Evolutionary conservation across 768 basidiomycete genomes (phyloP).

Genomic region (Trametes maxima): DNA sequence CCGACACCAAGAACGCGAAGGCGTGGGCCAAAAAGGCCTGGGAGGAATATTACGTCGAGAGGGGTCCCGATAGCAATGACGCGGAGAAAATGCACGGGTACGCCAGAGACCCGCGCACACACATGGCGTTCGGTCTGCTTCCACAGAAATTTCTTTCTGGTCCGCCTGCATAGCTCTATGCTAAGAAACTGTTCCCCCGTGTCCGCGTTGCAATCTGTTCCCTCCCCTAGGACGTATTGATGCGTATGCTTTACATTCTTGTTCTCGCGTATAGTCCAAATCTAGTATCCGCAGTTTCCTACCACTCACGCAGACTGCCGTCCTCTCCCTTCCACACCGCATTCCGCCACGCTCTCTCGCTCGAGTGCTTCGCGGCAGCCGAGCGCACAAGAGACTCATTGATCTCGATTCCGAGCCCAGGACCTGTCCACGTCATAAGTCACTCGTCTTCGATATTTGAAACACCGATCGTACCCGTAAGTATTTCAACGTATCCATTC

Average conservation of each 20-base stretch:
- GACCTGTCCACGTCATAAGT: slow-evolving; percentile 35
- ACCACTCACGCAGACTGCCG: slow-evolving; percentile 59
- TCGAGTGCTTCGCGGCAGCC: slow-evolving; percentile 38
- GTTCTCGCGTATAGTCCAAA: no score
- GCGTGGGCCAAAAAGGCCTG: slow-evolving; percentile 17
- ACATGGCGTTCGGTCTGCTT: slow-evolving; percentile 18
- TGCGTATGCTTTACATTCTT: no score
- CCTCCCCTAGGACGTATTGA: no score
- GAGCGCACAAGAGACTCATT: slow-evolving; percentile 57
- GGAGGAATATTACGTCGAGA: background rate
- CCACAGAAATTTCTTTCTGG: slow-evolving; percentile 21
- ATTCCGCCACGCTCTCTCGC: slow-evolving; percentile 53
- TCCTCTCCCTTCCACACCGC: slow-evolving; percentile 59
- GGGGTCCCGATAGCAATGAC: slow-evolving; percentile 6
- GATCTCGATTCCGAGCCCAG: slow-evolving; percentile 63
- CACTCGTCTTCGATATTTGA: background rate
- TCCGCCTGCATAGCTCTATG: slow-evolving; percentile 6
- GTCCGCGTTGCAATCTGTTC: no score
- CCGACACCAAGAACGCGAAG: slow-evolving; percentile 15
- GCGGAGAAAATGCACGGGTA: slow-evolving; percentile 21
- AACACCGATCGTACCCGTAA: slow-evolving; percentile 36
- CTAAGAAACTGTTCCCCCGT: no score
- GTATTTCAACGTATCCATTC: slow-evolving; percentile 51
- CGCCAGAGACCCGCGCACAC: slow-evolving; percentile 22
- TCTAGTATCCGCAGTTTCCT: no score